A percentile compares a stretch with the other conserved stretches of the same genome.
These are phyloP conservation scores for Gigaspora rosea DNA, from an alignment of 192 early-diverging fungal species.

Conservation along the genomic window DNA sequence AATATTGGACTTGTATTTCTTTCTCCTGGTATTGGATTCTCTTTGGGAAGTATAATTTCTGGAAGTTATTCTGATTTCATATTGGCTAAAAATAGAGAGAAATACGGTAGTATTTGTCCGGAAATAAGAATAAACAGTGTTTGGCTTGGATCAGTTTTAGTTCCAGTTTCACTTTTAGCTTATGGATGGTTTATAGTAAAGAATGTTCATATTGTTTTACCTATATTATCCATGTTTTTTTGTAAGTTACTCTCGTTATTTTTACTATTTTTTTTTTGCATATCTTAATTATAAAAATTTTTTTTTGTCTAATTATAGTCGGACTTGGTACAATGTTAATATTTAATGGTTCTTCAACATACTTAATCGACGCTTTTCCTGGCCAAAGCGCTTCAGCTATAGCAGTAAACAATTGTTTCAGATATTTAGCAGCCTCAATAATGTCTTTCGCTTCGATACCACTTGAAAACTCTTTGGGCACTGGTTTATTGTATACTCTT, in stretches of 20 bases:
- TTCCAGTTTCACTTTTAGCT: background rate
- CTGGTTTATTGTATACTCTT: too few relatives aligned
- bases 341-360: too few relatives aligned
- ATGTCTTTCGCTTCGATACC: too few relatives aligned
- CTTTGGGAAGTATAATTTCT: background rate
- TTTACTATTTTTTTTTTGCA: background rate
- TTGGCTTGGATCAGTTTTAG: constrained; percentile 3
- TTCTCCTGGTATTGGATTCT: constrained; percentile 2
- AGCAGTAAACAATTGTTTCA: too few relatives aligned
- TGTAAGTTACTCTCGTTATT: background rate
- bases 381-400: too few relatives aligned
- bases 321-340: too few relatives aligned
- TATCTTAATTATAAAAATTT: too few relatives aligned
- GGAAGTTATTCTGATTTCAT: background rate
- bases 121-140: constrained; percentile 19
- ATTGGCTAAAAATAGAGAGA: background rate
- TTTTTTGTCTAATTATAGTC: too few relatives aligned
- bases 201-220: background rate
- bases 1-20: background rate
- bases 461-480: too few relatives aligned
- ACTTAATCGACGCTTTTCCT: too few relatives aligned
- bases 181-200: constrained; percentile 5
- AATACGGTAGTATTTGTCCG: background rate
- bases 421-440: too few relatives aligned
- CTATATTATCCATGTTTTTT: constrained; percentile 1